Evolutionary conservation across 495 filamentous ascomycete species (phyloP), one percentile per base, ranked within the genome.

Genomic region (Tuber umbilicatum): DNA sequence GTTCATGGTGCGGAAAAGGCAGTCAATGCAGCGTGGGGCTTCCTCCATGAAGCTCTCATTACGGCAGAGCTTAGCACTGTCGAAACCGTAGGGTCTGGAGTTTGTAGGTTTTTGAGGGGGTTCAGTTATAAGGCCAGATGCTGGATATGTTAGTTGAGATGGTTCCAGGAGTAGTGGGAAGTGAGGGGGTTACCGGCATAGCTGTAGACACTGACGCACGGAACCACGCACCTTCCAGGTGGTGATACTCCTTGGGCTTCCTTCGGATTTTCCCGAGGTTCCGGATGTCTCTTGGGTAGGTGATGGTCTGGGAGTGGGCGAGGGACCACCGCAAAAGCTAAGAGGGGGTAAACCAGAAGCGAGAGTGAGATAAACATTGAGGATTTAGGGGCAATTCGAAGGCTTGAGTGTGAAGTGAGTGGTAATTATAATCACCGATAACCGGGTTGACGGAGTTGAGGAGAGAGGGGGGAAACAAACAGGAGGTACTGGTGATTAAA

Each of bases 1-100:
- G 31, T 60, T 75, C 9, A 68, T 73, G 10, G 55, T 47, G 27
- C 68, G 68, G 73, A 77, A 75, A 14, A 77, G 69, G 47, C 73
- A 77, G 73, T 77, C 64, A 41, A 75, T 77, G 37, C 73, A 77
- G n/a, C 37, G 72, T 31, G 75, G 75, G 27, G 75, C 45, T 1
- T 70, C 43, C 67, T 77, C 72, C 41, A 69, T 41, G 67, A 77
- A 77, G 5, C n/a, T n/a, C 10, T 73, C 73, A 40, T 41, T 38
- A 27, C 64, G 31, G 68, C 75, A 77, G 16, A 77, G 68, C 21
- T 73, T 71, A 31, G 45, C 31, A 10, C 64, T 50, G 40, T 74
- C 67, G 73, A 77, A 77, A 16, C 73, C 73, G 69, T 70, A 47
- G 19, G 73, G 73, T n/a, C 55, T 64, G 14, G 27, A 17, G 27